Conservation (phyloP, 2,329 filamentous ascomycete species). For the Claviceps fusiformis region DNA sequence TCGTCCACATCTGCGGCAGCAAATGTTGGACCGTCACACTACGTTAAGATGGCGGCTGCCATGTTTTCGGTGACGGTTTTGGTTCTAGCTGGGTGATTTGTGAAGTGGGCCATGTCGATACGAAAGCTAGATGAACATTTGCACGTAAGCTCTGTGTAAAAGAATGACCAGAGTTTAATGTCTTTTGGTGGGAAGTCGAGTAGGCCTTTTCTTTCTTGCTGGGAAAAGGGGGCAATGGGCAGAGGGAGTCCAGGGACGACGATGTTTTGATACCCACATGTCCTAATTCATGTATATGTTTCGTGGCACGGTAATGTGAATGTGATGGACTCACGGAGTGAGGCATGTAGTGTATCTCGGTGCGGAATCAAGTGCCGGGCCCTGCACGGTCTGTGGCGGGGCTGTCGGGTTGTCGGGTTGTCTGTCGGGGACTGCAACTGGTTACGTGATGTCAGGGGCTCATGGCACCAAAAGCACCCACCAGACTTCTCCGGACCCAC, state of each 20-base stretch:
- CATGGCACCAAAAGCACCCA: too few relatives aligned
- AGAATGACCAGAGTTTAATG: background rate
- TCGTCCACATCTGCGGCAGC: conserved; percentile 5
- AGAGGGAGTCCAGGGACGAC: background rate
- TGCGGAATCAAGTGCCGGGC: too few relatives aligned
- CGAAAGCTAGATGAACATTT: background rate
- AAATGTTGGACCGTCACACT: background rate
- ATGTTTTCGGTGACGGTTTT: background rate
- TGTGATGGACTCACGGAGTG: background rate
- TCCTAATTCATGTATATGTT: background rate
- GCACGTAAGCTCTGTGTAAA: background rate
- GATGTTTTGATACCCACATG: conserved; percentile 3
- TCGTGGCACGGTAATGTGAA: background rate
- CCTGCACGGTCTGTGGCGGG: too few relatives aligned
- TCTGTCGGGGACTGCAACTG: too few relatives aligned
- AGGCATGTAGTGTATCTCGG: too few relatives aligned
- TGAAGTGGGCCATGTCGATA: background rate
- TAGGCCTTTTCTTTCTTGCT: background rate
- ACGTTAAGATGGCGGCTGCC: conserved; percentile 1
- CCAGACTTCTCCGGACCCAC: too few relatives aligned
- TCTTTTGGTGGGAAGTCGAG: background rate
- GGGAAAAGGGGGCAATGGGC: background rate
- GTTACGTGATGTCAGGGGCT: too few relatives aligned
- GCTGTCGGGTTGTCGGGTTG: too few relatives aligned
- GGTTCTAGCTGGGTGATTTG: background rate